Evolutionary conservation across 306 rosid genomes (phyloP), one percentile per base, ranked within the genome.

Genomic region (Boehmeria nivea): DNA sequence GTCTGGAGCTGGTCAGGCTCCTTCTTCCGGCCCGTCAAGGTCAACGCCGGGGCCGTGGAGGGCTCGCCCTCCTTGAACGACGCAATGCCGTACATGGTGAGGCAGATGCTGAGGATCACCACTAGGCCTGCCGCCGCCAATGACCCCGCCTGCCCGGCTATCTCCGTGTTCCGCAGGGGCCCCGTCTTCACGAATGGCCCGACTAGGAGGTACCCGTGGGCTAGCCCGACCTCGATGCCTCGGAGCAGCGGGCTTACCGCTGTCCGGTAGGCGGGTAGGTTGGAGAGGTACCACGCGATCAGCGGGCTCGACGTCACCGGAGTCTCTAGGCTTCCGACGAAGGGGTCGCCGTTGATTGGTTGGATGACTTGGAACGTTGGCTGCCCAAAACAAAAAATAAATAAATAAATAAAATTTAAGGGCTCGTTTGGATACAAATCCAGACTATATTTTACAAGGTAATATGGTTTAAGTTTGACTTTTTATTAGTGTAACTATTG

Each of bases 101-200:
- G 68, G 77, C 81, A 71, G 13, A 93, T 18, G 78, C 89, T 93
- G 1, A 93, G 80, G 22, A 93, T 93, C 20, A 68, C 95, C 17
- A 93, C 79, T 22, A 93, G 99, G 23, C 96, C 99, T 2, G 60
- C 99, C 1, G 99, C 99, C 0, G 86, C 95, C 12, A 87, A 75
- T 9, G 96, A 83, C 2, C 99, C 96, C 0, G 99, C 99, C 3
- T 43, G 66, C 1, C 95, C 99, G 0, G 93, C 89, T 2, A 71
- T 65, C 0, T 58, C 53, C 0, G 96, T 93, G 88, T 87, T 65
- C 71, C 99, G 85, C 23, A 93, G 19, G 17, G 96, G 99, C 17
- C 99, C 99, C 2, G 96, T 31, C 73, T 76, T 93, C 18, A 93
- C 95, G n/a, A 93, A 93, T 17, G 96, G 99, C 20, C 99, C 96